Evolutionary conservation across 164 flowering plant genomes (phyloP).

Genomic region (Sextonia rubra): DNA sequence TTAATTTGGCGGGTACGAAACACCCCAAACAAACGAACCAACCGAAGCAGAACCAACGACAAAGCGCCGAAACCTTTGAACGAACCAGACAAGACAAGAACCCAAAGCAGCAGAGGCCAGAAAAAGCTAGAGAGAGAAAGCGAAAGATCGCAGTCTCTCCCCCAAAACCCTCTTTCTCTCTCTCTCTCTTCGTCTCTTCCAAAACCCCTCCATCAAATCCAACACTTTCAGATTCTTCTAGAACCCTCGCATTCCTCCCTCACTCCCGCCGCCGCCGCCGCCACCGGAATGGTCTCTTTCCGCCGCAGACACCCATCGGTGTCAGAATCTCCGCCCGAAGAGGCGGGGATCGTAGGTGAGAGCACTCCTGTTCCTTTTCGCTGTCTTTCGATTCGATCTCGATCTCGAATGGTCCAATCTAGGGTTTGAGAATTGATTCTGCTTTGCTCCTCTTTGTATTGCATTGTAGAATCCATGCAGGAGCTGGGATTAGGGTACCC

Average conservation of each 20-base stretch:
- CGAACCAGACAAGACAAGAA: constrained; percentile 9
- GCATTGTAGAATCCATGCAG: constrained; percentile 62
- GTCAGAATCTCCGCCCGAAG: constrained; percentile 39
- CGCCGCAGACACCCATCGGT: constrained; percentile 30
- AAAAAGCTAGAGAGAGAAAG: constrained; percentile 1
- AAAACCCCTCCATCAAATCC: constrained; percentile 2
- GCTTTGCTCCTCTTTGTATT: not conserved
- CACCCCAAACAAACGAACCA: not conserved
- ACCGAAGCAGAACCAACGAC: constrained; percentile 8
- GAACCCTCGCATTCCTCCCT: constrained; percentile 6
- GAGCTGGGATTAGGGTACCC: constrained; percentile 60
- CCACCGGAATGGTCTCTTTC: constrained; percentile 47
- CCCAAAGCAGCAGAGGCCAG: constrained; percentile 2
- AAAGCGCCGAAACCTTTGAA: not conserved
- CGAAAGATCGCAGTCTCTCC: not conserved
- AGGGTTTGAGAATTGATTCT: not conserved
- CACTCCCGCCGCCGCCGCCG: not conserved
- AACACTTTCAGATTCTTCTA: not conserved
- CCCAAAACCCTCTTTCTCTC: constrained; percentile 5
- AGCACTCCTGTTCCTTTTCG: constrained; percentile 7
- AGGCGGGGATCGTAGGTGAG: constrained; percentile 65
- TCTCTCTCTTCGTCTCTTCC: not conserved
- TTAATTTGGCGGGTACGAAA: constrained; percentile 27
- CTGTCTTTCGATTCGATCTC: not conserved
- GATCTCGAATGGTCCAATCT: not conserved